These are phyloP conservation scores for Calocera cornea DNA, from an alignment of 768 basidiomycete species.

Conservation along the genomic window DNA sequence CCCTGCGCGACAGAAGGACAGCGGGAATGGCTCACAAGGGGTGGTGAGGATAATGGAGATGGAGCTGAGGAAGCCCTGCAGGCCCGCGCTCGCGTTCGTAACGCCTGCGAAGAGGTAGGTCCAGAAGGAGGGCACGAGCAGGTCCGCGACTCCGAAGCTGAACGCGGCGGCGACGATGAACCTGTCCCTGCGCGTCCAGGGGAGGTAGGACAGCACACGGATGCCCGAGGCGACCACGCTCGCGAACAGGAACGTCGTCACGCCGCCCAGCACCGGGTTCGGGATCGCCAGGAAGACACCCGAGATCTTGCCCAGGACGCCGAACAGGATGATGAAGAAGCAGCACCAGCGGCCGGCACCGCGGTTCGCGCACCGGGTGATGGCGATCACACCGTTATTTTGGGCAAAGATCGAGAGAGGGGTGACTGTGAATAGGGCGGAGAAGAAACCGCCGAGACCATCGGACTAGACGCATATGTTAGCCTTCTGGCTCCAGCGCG, in stretches of 20 bases:
- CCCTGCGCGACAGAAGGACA: neutral
- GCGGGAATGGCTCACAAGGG: constrained; percentile 46
- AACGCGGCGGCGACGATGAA: constrained; percentile 58
- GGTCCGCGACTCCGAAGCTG: constrained; percentile 55
- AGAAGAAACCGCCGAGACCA: constrained; percentile 66
- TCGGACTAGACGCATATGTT: constrained; percentile 39
- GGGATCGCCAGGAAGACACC: constrained; percentile 79
- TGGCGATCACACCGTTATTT: constrained; percentile 41
- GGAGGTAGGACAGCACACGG: constrained; percentile 48
- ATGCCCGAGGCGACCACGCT: constrained; percentile 57
- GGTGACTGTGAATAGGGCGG: constrained; percentile 67
- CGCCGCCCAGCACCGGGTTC: constrained; percentile 67
- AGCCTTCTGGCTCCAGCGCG: neutral
- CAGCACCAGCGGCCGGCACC: constrained; percentile 70
- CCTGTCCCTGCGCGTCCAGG: constrained; percentile 46
- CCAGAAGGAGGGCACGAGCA: constrained; percentile 52
- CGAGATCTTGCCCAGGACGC: constrained; percentile 66
- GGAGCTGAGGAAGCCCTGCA: constrained; percentile 58
- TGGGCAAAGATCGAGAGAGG: constrained; percentile 63
- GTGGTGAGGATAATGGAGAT: constrained; percentile 71
- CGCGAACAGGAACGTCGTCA: constrained; percentile 78
- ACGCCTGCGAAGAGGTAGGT: constrained; percentile 58
- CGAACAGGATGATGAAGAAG: constrained; percentile 64
- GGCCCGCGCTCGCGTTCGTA: constrained; percentile 35
- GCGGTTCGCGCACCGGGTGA: constrained; percentile 74